Evolutionary conservation across 1,284 basidiomycete genomes (phyloP), one percentile per base, ranked within the genome.

Genomic region (Cryptococcus sp.): DNA sequence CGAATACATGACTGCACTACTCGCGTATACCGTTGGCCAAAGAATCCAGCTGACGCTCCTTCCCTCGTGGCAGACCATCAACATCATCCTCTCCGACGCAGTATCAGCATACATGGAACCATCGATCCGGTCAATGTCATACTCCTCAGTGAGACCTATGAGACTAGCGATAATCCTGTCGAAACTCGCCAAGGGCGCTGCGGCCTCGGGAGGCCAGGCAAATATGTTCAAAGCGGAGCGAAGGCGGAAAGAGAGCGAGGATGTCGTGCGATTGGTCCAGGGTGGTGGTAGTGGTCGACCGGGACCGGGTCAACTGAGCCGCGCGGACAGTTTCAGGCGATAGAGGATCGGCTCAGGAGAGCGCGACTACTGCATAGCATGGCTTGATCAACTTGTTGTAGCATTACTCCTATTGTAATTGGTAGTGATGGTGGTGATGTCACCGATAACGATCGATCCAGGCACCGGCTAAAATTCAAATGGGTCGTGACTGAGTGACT

Each of bases 31-130:
- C 35, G 59, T 31, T 58, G 53, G 40, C 38, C 40, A 20, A 47
- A 15, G 41, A 57, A 71, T 17, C 42, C 25, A 50, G n/a, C 22
- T 22, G 54, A 56, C 25, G 47, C 44, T 42, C 35, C 5, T 46
- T 27, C 23, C 38, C 40, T 20, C 7, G 31, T 35, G 31, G 31
- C 70, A 95, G 93, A 91, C 87, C 56, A 84, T 87, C 53, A 86
- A 86, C 44, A 86, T 97, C 57, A 84, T 89, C 19, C 81, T 94
- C 54, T 83, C 84, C 20, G 85, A 90, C 70, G 83, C 84, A 3
- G 86, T 95, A 7, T 85, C 87, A 60, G 88, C 91, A 65, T 97
- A 87, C 78, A 82, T 95, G 48, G 84, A 89, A 45, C 85, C 89
- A 1, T 84, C 84, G 16, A 82, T 86, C 58, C 86, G 92, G 45